Conservation (phyloP, 495 filamentous ascomycete genomes). For the Pyrenula aspistea region DNA sequence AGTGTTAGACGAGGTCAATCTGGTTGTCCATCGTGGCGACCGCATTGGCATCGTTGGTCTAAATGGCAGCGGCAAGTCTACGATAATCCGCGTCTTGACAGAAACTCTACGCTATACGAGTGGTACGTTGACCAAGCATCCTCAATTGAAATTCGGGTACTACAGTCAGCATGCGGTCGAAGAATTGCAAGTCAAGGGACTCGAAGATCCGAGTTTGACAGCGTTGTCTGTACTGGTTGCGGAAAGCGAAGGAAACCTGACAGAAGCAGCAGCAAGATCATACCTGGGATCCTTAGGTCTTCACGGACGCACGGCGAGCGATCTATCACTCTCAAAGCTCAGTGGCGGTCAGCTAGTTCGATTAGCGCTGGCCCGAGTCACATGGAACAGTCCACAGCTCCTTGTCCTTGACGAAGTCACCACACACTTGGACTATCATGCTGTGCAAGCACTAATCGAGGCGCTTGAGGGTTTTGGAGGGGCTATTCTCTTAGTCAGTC, state of each 20-base stretch:
- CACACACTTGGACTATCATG: constrained; percentile 75
- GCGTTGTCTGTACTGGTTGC: constrained; percentile 46
- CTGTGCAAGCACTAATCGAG: constrained; percentile 53
- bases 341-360: constrained; percentile 71
- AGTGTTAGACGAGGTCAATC: constrained; percentile 43
- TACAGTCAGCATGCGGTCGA: constrained; percentile 73
- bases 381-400: constrained; percentile 57
- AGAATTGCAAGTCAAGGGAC: constrained; percentile 38
- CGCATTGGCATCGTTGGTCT: constrained; percentile 62
- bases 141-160: constrained; percentile 54
- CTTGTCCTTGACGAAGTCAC: constrained; percentile 76
- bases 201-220: constrained; percentile 36
- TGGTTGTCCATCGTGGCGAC: constrained; percentile 57
- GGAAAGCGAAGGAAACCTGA: constrained; percentile 32
- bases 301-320: constrained; percentile 49
- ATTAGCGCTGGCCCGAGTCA: constrained; percentile 53
- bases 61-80: constrained; percentile 67
- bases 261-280: constrained; percentile 49
- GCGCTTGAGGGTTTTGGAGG: constrained; percentile 56
- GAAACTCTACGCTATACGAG: constrained; percentile 19
- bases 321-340: constrained; percentile 54
- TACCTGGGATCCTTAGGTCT: constrained; percentile 55
- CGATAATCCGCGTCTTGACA: constrained; percentile 47
- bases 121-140: constrained; percentile 49
- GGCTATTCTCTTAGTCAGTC: constrained; percentile 59